phyloP scores from a whole-genome alignment of 352 stramenopile genomes.

The Thraustotheca clavata region DNA sequence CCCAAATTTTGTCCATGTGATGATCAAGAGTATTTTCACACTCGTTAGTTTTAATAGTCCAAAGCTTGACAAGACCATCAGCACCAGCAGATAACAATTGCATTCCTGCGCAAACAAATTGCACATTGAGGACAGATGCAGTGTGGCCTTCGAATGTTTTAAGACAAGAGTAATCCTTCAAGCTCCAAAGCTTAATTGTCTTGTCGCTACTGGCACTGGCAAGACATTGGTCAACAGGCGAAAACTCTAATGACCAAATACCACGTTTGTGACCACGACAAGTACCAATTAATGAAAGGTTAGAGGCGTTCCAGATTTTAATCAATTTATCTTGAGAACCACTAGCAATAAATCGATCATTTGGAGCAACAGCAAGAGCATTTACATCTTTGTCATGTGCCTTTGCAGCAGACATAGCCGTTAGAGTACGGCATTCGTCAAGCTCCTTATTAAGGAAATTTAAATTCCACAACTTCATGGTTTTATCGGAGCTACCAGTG shows the following conservation, averaged over 20 bases:
- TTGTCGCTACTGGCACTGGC: constrained; percentile 93
- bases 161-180: constrained; percentile 92
- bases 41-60: constrained; percentile 97
- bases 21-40: constrained; percentile 95
- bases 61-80: constrained; percentile 97
- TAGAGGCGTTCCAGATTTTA: constrained; percentile 91
- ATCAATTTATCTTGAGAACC: constrained; percentile 97
- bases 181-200: constrained; percentile 96
- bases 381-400: constrained; percentile 98
- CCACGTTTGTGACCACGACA: constrained; percentile 96
- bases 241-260: constrained; percentile 97
- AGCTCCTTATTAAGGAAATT: constrained; percentile 30
- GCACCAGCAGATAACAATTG: constrained; percentile 94
- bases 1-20: constrained; percentile 97
- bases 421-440: constrained; percentile 42
- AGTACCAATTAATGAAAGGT: constrained; percentile 82
- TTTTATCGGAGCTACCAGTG: constrained; percentile 95
- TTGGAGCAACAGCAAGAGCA: constrained; percentile 89
- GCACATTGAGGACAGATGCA: constrained; percentile 78
- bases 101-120: constrained; percentile 85
- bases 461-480: constrained; percentile 96
- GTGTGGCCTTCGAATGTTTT: constrained; percentile 95
- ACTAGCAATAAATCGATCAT: constrained; percentile 95
- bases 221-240: constrained; percentile 92
- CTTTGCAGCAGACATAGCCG: constrained; percentile 59